Percentiles rank a stretch among this genome's conserved stretches.
Evolutionary conservation across 2,329 filamentous ascomycete genomes (phyloP).

Genomic region (Phialophora macrospora): DNA sequence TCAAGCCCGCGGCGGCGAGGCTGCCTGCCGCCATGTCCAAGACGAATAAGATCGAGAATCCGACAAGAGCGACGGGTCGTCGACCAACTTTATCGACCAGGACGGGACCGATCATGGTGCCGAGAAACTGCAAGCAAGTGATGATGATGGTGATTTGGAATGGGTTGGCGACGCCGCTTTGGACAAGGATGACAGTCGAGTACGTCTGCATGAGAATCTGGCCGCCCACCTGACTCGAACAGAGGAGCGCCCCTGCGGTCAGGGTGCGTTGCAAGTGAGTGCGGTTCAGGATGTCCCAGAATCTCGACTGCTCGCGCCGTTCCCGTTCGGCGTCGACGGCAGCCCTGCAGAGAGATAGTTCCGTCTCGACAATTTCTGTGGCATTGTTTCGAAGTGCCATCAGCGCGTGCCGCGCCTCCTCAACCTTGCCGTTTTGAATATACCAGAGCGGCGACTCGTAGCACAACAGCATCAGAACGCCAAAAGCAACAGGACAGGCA

Average conservation of each 20-base stretch:
- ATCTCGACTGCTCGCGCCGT: constrained; percentile 39
- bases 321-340: constrained; percentile 41
- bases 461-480: constrained; percentile 39
- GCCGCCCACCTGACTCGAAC: constrained; percentile 47
- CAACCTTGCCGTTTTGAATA: constrained; percentile 52
- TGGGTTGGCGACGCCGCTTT: constrained; percentile 43
- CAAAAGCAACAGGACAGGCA: constrained; percentile 41
- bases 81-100: constrained; percentile 46
- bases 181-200: constrained; percentile 46
- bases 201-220: constrained; percentile 48
- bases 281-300: constrained; percentile 47
- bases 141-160: constrained; percentile 47
- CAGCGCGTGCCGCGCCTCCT: constrained; percentile 57
- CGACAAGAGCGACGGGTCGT: constrained; percentile 45
- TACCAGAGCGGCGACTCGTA: constrained; percentile 64
- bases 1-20: constrained; percentile 41
- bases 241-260: constrained; percentile 45
- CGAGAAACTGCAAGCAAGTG: constrained; percentile 46
- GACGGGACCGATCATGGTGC: constrained; percentile 45
- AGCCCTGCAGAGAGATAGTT: constrained; percentile 21
- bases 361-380: constrained; percentile 17
- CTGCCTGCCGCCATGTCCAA: constrained; percentile 45
- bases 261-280: constrained; percentile 46
- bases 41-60: constrained; percentile 44
- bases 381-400: constrained; percentile 51